Base-by-base conservation (phyloP, 148 eudicot species). In the Chenopodium formosanum region DNA sequence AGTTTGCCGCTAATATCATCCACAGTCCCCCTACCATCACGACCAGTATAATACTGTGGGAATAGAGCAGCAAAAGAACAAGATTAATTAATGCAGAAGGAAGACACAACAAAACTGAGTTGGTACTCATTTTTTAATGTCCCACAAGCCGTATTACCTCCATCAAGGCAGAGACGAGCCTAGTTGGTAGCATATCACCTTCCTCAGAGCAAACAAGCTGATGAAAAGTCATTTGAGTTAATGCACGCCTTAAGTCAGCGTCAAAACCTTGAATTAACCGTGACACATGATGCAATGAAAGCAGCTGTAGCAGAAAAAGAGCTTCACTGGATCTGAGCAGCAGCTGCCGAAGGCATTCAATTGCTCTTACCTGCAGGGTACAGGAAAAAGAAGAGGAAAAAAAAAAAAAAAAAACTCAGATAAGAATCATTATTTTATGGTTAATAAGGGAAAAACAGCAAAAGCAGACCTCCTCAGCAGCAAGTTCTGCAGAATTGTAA, bases 241-340 rank as follows among this genome's bases (percentile, higher is more conserved):
- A 82, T 75, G 87, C 81, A 74, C 84, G 89, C 74, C 80, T 85
- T 50, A 86, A 78, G 82, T 78, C 87, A 60, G 87, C 87, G 82
- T 96, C 98, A 85, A 96, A 89, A 75, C 87, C 83, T 86, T 92
- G 98, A 83, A 90, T 85, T 70, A 96, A 85, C 40, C 98, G 98
- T 19, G 95, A 83, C 48, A 96, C 88, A 60, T 92, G 92, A 81
- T 94, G 98, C 84, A 91, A 97, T 25, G 90, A 89, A 81, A 94
- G 95, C 78, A 96, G 97, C 85, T 92, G 98, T n/a, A 94, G 90
- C 82, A 94, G 82, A 86, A 90, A 94, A 40, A 96, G 82, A 71
- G 99, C 99, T 88, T 96, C 98, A 71, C 93, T 88, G 69, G 93
- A 91, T 90, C 99, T 89, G 74, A 94, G 99, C 44, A 96, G 98